Evolutionary conservation across 257 asterid species (phyloP), one percentile per base, ranked within the genome.

Genomic region (Penstemon barbatus): DNA sequence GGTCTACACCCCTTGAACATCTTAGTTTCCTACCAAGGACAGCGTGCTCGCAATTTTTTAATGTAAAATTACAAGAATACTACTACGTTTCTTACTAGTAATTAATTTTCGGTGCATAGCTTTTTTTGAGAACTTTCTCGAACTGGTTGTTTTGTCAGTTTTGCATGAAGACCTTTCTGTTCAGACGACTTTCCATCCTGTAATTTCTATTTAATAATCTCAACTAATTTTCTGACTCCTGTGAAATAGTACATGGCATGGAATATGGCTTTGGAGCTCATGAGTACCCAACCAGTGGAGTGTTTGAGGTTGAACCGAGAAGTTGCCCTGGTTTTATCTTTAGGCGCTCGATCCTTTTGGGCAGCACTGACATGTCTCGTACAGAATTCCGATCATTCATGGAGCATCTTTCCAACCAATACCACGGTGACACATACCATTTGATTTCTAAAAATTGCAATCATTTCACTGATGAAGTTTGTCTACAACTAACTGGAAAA

Each of bases 241-340:
- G 9, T 74, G 68, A 59, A 70, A 71, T 74, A 92, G 98, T 82
- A 58, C 95, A 92, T 80, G 98, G 87, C 66, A 66, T 82, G 84
- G 98, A 92, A 57, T 92, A 84, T 75, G 97, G 95, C 18, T 92
- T 77, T 80, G 98, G 98, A 75, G 97, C 98, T 69, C 98, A 92
- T 56, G 97, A 92, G 68, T 92, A 83, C 75, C 75, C 96, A 67
- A 69, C 87, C 53, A 92, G 97, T 79, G 97, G 97, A 70, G 90
- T 92, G 72, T 92, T 92, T 63, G 96, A 92, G 83, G 97, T 92
- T 61, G 92, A 92, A 75, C 98, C 98, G 38, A 84, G 78, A 79
- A 80, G 92, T 71, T 92, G 98, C 77, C 97, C 98, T 12, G 98
- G 98, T 61, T 92, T 87, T 73, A 74, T 78, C 54, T 92, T 87